Percentiles rank a stretch among this genome's conserved stretches.
Conservation (phyloP, 768 basidiomycete genomes). For the Amanita thiersii region DNA sequence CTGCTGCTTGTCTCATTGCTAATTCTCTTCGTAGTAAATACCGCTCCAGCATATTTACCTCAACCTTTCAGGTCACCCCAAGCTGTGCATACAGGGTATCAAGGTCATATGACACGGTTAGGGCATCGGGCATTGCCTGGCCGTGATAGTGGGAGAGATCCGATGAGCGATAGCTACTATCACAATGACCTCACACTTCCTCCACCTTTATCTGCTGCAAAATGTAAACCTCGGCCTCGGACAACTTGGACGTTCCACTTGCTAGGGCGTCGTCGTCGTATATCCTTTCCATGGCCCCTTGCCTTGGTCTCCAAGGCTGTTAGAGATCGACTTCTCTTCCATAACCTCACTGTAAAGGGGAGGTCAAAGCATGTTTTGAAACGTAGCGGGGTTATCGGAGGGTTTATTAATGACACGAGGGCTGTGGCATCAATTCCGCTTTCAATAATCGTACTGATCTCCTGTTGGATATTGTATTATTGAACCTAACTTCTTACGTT, state of each 20-base stretch:
- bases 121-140: background rate
- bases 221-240: constrained; percentile 1
- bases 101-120: background rate
- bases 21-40: constrained; percentile 26
- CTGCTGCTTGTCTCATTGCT: constrained; percentile 53
- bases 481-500: constrained; percentile 7
- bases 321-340: constrained; percentile 5
- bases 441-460: constrained; percentile 28
- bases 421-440: constrained; percentile 37
- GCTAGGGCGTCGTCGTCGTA: constrained; percentile 14
- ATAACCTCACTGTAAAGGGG: constrained; percentile 6
- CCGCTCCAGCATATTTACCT: constrained; percentile 11
- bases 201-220: constrained; percentile 10
- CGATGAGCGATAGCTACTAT: background rate
- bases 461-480: constrained; percentile 19
- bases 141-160: constrained; percentile 1
- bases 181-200: constrained; percentile 10
- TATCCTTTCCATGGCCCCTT: constrained; percentile 9
- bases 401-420: constrained; percentile 29
- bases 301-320: background rate
- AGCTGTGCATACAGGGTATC: background rate
- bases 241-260: constrained; percentile 11
- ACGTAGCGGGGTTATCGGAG: constrained; percentile 16
- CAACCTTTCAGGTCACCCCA: background rate
- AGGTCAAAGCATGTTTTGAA: too few relatives aligned